Percentiles rank a stretch among this genome's conserved stretches.
phyloP scores from a whole-genome alignment of 257 asterid genomes.

The Vinca minor region DNA sequence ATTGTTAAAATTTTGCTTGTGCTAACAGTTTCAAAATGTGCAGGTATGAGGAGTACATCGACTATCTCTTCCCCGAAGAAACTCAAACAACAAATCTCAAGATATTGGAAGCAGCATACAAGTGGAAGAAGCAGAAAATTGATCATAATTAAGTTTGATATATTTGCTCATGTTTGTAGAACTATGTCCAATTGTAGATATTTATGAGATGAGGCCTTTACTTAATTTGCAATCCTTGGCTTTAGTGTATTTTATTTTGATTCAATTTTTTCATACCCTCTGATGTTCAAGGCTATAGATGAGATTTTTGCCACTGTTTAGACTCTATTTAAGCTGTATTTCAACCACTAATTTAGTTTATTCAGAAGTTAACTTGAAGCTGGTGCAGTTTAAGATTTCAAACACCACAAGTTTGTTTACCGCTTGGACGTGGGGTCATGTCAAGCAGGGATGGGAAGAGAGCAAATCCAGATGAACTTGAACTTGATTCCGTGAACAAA shows the following conservation, averaged over 20 bases:
- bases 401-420: no score
- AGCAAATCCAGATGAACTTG: no score
- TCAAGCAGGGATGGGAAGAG: no score
- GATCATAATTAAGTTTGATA: conserved; percentile 39
- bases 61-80: conserved; percentile 91
- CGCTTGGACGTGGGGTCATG: no score
- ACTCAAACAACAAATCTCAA: conserved; percentile 56
- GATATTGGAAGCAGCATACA: conserved; percentile 82
- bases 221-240: background rate
- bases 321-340: no score
- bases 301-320: no score
- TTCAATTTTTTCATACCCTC: background rate
- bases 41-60: conserved; percentile 84
- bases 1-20: background rate
- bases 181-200: conserved; percentile 2
- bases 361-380: no score
- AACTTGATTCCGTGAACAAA: no score
- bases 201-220: background rate
- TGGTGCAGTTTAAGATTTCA: no score
- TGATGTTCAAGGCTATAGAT: no score
- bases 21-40: conserved; percentile 21
- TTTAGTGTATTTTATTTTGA: background rate
- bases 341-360: no score
- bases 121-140: conserved; percentile 81
- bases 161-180: background rate